Evolutionary conservation across 31 red algal species (phyloP), one percentile per base, ranked within the genome.

Genomic region (Porphyra umbilicalis): DNA sequence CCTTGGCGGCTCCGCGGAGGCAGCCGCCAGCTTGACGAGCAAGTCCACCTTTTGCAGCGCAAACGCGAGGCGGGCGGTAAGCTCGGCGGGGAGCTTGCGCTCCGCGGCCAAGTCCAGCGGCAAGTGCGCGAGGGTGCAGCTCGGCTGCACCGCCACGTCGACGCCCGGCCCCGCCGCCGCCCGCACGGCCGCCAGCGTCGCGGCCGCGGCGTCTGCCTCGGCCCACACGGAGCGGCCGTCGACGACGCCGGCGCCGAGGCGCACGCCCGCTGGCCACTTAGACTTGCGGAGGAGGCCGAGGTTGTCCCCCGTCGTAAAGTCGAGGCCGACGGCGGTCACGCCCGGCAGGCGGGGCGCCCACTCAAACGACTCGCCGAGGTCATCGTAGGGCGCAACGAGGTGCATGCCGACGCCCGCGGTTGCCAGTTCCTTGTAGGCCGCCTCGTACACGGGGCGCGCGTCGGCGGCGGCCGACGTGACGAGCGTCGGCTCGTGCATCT

Each of bases 211-310:
- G 35, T 80, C 84, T 6, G 46, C 77, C 79, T 86, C 83, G 30
- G 76, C 67, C 95, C 95, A 98, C 75, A 94, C 85, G 29, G 88
- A 91, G 36, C 95, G 95, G 35, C 95, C 95, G 80, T 98, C 95
- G 14, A 98, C 84, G 14, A 97, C 82, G 14, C 94, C 94, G 8
- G 90, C 89, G 0, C 93, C 93, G 0, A 95, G 83, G 4, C 90
- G 83, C 68, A 87, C 82, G 6, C 36, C 35, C 75, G n/a, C 39
- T 0, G 93, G 93, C 68, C 85, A 95, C 35, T 80, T 81, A n/a
- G 75, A 78, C 57, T 84, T 84, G 81, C 90, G 87, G 33, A 95
- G 83, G 35, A 90, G 77, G 46, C 40, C 82, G 20, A 95, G 35
- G 82, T 95, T 95, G 38, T 95, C 76, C 6, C 93, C 93, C 11